These are phyloP conservation scores for Aspergillus sparsus DNA, from an alignment of 495 filamentous ascomycete species.

Conservation along the genomic window DNA sequence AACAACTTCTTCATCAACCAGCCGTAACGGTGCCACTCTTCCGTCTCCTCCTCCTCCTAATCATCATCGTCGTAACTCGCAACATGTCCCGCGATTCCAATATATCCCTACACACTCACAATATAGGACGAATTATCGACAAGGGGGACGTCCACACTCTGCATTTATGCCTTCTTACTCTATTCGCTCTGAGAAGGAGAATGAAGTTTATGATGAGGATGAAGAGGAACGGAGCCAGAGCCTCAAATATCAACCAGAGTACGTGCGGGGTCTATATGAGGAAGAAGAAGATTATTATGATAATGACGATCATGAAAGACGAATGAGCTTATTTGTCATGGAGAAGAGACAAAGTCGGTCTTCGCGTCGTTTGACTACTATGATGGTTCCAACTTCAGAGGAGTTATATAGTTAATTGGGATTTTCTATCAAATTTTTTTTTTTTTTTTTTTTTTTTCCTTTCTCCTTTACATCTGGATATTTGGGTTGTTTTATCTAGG, in stretches of 20 bases:
- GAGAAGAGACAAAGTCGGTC: slow-evolving; percentile 32
- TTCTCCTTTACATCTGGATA: background rate
- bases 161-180: too few relatives aligned
- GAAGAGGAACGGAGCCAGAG: background rate
- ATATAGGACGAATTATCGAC: too few relatives aligned
- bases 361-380: slow-evolving; percentile 37
- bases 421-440: slow-evolving; percentile 6
- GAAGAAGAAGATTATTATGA: background rate
- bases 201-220: slow-evolving; percentile 2
- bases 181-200: background rate
- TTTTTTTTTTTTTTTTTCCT: slow-evolving; percentile 6
- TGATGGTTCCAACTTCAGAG: slow-evolving; percentile 48
- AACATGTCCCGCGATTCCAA: too few relatives aligned
- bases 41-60: too few relatives aligned
- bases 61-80: too few relatives aligned
- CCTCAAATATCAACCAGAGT: too few relatives aligned
- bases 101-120: too few relatives aligned
- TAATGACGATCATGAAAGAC: background rate
- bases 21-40: too few relatives aligned
- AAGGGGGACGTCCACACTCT: too few relatives aligned
- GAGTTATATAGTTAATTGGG: slow-evolving; percentile 39
- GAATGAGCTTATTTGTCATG: slow-evolving; percentile 7
- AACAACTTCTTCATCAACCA: too few relatives aligned
- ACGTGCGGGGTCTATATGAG: background rate
- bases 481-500: background rate